Evolutionary conservation across 495 filamentous ascomycete species (phyloP).

Genomic region (Hypoxylon lenormandii): DNA sequence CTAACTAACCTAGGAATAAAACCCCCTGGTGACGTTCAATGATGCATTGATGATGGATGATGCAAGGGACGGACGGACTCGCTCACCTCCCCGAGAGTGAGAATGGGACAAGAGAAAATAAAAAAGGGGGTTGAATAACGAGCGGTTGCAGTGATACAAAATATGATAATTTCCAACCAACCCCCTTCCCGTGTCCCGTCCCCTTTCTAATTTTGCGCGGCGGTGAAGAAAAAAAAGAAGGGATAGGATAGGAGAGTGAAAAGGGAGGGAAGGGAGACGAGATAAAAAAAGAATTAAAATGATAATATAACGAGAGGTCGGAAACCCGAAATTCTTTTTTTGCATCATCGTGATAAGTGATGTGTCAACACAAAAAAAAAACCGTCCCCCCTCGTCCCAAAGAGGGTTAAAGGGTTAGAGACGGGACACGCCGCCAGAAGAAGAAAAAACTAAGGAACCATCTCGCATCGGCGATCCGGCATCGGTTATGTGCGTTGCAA

Average conservation of each 20-base stretch:
- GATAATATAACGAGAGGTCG: too few relatives aligned
- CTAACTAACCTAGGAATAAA: slow-evolving; percentile 3
- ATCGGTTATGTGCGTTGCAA: slow-evolving; percentile 24
- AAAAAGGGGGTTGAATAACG: slow-evolving; percentile 25
- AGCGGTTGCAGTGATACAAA: slow-evolving; percentile 18
- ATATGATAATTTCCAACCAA: slow-evolving; percentile 11
- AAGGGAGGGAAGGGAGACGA: slow-evolving; percentile 5
- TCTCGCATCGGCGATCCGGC: slow-evolving; percentile 45
- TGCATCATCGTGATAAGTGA: slow-evolving; percentile 38
- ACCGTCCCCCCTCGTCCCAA: background rate
- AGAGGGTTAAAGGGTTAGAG: background rate
- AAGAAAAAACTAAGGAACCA: slow-evolving; percentile 34
- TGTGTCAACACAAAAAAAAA: slow-evolving; percentile 16
- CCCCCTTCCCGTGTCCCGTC: slow-evolving; percentile 3
- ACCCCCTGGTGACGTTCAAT: slow-evolving; percentile 19
- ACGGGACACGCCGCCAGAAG: slow-evolving; percentile 27
- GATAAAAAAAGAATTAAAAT: slow-evolving; percentile 3
- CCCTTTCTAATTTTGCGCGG: background rate
- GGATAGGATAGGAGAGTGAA: background rate
- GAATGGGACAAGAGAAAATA: background rate
- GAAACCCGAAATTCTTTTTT: background rate
- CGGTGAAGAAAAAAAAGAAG: slow-evolving; percentile 36
- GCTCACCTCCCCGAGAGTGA: slow-evolving; percentile 3
- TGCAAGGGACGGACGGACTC: slow-evolving; percentile 30
- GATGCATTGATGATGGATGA: slow-evolving; percentile 39